Evolutionary conservation across 306 rosid species (phyloP), one percentile per base, ranked within the genome.

Genomic region (Canavalia ensiformis): DNA sequence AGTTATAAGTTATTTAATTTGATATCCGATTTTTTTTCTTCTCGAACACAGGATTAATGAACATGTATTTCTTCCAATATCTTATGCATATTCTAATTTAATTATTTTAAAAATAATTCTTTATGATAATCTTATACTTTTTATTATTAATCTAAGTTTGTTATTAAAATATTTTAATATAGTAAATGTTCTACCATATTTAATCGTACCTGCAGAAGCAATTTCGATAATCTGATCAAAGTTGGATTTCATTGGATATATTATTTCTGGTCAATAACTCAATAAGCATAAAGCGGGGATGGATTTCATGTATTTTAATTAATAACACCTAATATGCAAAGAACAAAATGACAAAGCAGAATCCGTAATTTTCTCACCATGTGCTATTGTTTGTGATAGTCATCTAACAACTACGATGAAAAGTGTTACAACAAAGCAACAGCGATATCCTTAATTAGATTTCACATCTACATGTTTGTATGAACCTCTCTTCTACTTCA

Each of bases 231-330:
- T 68, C 65, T n/a, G 33, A 39, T 57, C 49, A 8, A 18, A 57
- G 46, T 76, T 9, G 41, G 34, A 9, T 30, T 35, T 41, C 30
- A 31, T 7, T 45, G 34, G 25, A 75, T 39, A 55, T 34, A 54
- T 59, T 65, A 67, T 25, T 66, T 58, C 28, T n/a, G 72, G 85
- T 75, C 74, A 76, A 76, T 76, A 47, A 50, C 82, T 75, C 74
- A 76, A 76, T 76, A 47, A 50, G 50, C 49, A 68, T 47, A 45
- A 58, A 67, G 65, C 8, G 85, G 50, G 54, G 55, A 75, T 81
- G 81, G 57, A 75, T 58, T 56, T 56, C 6, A 49, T 75, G 68
- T 28, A 30, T 65, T 41, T 74, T 9, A 81, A 18, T 81, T 35
- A 64, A 73, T 34, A 49, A 55, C 54, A 64, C 49, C 69, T 47